phyloP scores from a whole-genome alignment of 2,329 filamentous ascomycete species.

The Fusarium chaquense region DNA sequence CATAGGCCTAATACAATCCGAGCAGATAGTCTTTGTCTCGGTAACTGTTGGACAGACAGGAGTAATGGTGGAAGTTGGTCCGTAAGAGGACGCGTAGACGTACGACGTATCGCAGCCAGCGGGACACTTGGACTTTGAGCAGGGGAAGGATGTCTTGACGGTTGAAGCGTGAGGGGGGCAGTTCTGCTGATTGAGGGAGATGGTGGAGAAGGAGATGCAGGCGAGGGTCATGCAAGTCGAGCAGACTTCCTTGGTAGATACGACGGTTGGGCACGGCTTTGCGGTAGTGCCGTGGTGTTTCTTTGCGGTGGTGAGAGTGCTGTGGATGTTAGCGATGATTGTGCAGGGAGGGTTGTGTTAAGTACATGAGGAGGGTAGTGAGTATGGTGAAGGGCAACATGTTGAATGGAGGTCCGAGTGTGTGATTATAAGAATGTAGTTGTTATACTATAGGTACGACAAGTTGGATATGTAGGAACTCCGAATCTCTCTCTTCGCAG shows the following conservation, averaged over 20 bases:
- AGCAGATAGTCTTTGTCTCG: conserved; percentile 49
- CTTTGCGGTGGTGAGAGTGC: conserved; percentile 18
- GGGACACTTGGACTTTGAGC: conserved; percentile 39
- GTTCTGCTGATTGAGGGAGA: conserved; percentile 47
- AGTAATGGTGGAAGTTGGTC: conserved; percentile 8
- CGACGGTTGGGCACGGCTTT: conserved; percentile 52
- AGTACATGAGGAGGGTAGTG: conserved; percentile 19
- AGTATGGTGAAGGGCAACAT: conserved; percentile 28
- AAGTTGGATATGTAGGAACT: not conserved
- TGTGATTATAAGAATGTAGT: not conserved
- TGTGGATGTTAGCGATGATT: conserved; percentile 17
- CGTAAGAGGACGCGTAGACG: conserved; percentile 35
- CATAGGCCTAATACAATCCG: conserved; percentile 50
- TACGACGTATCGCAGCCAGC: conserved; percentile 45
- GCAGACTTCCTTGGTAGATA: conserved; percentile 50
- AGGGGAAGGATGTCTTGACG: conserved; percentile 43
- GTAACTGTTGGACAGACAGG: conserved; percentile 53
- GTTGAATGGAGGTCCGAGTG: not conserved
- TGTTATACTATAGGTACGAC: not conserved
- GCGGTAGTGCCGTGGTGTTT: not conserved
- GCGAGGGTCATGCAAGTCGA: conserved; percentile 49
- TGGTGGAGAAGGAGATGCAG: conserved; percentile 50
- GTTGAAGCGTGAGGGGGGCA: conserved; percentile 50
- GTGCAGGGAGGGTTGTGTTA: not conserved
- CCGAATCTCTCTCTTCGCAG: no score